A percentile compares a stretch with the other conserved stretches of the same genome.
These are phyloP conservation scores for Citrus mangshanensis DNA, from an alignment of 345 rosid species.

Conservation along the genomic window DNA sequence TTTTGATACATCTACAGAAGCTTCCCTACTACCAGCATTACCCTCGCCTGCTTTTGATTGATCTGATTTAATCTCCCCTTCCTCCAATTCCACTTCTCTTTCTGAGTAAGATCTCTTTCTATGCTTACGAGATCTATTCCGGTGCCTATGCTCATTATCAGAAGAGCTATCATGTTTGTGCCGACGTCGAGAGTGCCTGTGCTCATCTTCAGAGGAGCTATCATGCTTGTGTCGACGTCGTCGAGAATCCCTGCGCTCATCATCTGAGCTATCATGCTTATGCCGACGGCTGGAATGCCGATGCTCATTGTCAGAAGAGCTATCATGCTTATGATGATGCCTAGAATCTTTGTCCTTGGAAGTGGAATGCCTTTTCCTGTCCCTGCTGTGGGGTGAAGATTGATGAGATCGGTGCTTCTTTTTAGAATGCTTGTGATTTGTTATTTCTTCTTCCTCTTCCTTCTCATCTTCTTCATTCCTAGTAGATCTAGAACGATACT, in stretches of 20 bases:
- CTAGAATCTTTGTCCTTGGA: conserved; percentile 41
- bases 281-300: background rate
- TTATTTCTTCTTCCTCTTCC: conserved; percentile 39
- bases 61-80: conserved; percentile 60
- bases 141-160: conserved; percentile 16
- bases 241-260: conserved; percentile 19
- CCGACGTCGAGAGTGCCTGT: background rate
- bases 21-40: conserved; percentile 34
- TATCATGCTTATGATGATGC: conserved; percentile 19
- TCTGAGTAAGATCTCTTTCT: conserved; percentile 27
- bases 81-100: conserved; percentile 54
- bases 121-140: conserved; percentile 32
- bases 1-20: conserved; percentile 31
- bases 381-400: conserved; percentile 40
- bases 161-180: background rate
- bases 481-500: conserved; percentile 57
- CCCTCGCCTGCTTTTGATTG: conserved; percentile 47
- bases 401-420: conserved; percentile 43
- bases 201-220: conserved; percentile 13
- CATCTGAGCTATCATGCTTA: conserved; percentile 29
- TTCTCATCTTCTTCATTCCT: conserved; percentile 40
- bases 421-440: conserved; percentile 39
- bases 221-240: conserved; percentile 13
- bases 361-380: conserved; percentile 47
- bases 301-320: conserved; percentile 36